Evolutionary conservation across 148 eudicot genomes (phyloP).

Genomic region (Hydrangea macrophylla): DNA sequence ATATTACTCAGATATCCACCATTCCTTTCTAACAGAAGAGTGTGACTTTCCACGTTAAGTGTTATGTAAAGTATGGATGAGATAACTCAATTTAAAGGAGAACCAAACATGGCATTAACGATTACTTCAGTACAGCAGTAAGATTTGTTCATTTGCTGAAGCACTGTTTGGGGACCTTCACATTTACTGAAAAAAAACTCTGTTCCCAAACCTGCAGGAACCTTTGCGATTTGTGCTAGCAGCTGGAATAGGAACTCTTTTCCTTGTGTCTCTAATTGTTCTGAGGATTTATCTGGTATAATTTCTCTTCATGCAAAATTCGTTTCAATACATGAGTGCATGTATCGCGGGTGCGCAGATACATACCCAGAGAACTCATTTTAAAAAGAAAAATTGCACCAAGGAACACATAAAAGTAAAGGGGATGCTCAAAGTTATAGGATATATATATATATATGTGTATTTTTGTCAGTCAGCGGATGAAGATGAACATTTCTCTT

Average conservation of each 20-base stretch:
- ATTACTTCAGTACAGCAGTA: not conserved
- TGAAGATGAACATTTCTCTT: not conserved
- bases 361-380: not conserved
- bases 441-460: not conserved
- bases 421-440: too few species aligned
- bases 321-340: not conserved
- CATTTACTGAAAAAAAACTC: not conserved
- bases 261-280: slow-evolving; percentile 77
- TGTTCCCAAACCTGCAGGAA: slow-evolving; percentile 54
- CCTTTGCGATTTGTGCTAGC: slow-evolving; percentile 77
- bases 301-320: slow-evolving; percentile 6
- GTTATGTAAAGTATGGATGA: too few species aligned
- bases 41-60: too few species aligned
- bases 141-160: slow-evolving; percentile 1
- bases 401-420: not conserved
- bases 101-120: too few species aligned
- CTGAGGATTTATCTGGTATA: slow-evolving; percentile 90
- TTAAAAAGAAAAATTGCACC: not conserved
- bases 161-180: not conserved
- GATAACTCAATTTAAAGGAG: too few species aligned
- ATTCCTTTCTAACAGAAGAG: too few species aligned
- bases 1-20: too few species aligned
- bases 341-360: not conserved
- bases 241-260: slow-evolving; percentile 87
- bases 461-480: not conserved